Conservation (phyloP, 192 early-diverging fungal genomes). For the Mortierella antarctica region DNA sequence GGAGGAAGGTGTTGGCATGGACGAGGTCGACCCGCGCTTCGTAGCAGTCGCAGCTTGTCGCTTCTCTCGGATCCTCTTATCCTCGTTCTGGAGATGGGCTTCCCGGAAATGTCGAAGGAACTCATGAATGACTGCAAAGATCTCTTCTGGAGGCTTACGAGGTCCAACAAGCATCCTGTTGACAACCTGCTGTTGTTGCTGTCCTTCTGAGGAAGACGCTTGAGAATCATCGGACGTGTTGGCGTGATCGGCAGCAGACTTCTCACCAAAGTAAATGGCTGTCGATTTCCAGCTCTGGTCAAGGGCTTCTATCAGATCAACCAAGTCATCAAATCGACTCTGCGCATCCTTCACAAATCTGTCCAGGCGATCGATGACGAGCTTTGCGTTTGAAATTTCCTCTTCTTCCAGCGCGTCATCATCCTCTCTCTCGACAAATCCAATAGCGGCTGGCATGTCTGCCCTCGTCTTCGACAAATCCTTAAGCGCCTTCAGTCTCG, state of each 20-base stretch:
- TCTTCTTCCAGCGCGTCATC: not conserved
- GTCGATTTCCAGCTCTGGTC: slow-evolving; percentile 43
- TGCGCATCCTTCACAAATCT: slow-evolving; percentile 36
- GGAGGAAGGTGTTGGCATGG: not conserved
- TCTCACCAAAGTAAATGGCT: slow-evolving; percentile 49
- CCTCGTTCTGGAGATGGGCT: slow-evolving; percentile 49
- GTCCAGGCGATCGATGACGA: not conserved
- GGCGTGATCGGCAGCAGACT: slow-evolving; percentile 22
- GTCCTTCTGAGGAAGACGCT: not conserved
- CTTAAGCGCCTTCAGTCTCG: not conserved
- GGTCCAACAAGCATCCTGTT: slow-evolving; percentile 26
- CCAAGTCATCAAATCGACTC: slow-evolving; percentile 27
- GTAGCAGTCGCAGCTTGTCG: slow-evolving; percentile 10
- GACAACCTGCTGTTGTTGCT: slow-evolving; percentile 20
- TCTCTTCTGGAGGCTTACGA: slow-evolving; percentile 47
- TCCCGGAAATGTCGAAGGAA: slow-evolving; percentile 44
- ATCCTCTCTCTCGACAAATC: not conserved
- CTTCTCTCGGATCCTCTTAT: slow-evolving; percentile 20
- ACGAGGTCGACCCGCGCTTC: not conserved
- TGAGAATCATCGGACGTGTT: not conserved
- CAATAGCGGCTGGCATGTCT: not conserved
- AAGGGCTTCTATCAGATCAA: slow-evolving; percentile 29
- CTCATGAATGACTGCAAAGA: slow-evolving; percentile 43
- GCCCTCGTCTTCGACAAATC: not conserved
- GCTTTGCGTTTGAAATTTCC: not conserved